Base-by-base conservation (phyloP, 805 yeast species). In the Candida maris region DNA sequence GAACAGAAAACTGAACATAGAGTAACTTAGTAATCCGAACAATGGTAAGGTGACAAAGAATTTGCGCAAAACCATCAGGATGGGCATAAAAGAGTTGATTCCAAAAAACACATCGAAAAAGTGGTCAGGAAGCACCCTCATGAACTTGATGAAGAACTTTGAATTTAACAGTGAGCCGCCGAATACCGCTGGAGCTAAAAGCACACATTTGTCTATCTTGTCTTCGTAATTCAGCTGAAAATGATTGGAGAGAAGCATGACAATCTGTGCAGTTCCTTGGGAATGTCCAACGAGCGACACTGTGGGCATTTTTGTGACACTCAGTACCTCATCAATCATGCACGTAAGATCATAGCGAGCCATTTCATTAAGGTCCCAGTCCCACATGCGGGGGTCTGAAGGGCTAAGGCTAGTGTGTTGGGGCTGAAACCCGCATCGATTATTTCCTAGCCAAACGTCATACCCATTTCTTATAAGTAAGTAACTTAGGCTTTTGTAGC, bases 371-470 rank as follows among this genome's bases (percentile, higher is more conserved):
- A 93, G 71, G 52, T 85, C 91, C 98, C 98, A 91, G 47, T 84
- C 79, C 98, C 98, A 91, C 77, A 83, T 84, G 34, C 66, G 51
- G 1, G 68, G 67, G 47, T 74, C 71, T 38, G 51, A 48, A 4
- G 62, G 43, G 24, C 67, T 63, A 43, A 66, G 70, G 38, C 59
- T 59, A 41, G 67, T 59, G 63, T 89, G 95, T 34, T 70, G 64
- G 0, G 95, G 85, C 26, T 73, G 67, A 54, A 89, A 84, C 5
- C 96, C 95, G 46, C 96, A 82, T 44, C 98, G 64, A 54, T 88
- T 89, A 53, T 88, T 86, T 1, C 96, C 96, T 37, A 88, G 57
- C 96, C 96, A 88, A 6, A 88, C 87, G 48, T 88, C 96, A 51
- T 71, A 85, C 0, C 93, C 89, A 18, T 48, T 45, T 15, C 25